Evolutionary conservation across 164 flowering plant species (phyloP).

Genomic region (Magnolia sinica): DNA sequence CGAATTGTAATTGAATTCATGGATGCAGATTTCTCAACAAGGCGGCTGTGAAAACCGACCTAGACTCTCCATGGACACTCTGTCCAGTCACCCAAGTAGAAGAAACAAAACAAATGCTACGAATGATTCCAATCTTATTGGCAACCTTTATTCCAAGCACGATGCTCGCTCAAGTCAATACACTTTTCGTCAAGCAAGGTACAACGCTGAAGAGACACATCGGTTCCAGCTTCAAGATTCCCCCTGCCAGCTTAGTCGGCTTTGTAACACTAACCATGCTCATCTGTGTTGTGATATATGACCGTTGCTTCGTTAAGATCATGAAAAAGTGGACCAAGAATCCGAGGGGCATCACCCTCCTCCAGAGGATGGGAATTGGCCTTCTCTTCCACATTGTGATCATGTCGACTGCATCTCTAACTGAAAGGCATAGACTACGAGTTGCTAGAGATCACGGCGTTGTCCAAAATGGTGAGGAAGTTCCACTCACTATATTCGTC

Average conservation of each 20-base stretch:
- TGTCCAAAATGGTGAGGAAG: neutral
- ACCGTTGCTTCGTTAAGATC: conserved; percentile 40
- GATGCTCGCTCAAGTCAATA: conserved; percentile 36
- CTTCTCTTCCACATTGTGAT: conserved; percentile 37
- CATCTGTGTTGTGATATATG: conserved; percentile 35
- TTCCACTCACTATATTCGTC: conserved; percentile 24
- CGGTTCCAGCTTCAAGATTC: conserved; percentile 41
- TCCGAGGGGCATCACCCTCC: conserved; percentile 56
- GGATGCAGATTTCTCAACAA: conserved; percentile 36
- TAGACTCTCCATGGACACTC: conserved; percentile 30
- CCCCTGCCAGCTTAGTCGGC: conserved; percentile 42
- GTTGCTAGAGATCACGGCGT: conserved; percentile 15
- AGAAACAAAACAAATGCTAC: conserved; percentile 43
- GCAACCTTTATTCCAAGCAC: conserved; percentile 37
- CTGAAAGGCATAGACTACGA: conserved; percentile 41
- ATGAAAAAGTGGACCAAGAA: conserved; percentile 36
- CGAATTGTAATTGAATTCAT: neutral
- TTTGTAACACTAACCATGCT: conserved; percentile 56
- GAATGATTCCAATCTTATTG: conserved; percentile 36
- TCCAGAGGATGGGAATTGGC: conserved; percentile 63
- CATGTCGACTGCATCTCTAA: conserved; percentile 48
- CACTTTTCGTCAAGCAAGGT: conserved; percentile 49
- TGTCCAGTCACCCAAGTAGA: conserved; percentile 49
- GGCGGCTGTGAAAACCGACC: conserved; percentile 32
- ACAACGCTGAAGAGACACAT: conserved; percentile 31